Evolutionary conservation across 495 filamentous ascomycete species (phyloP), one percentile per base, ranked within the genome.

Genomic region (Penicillium parvum): DNA sequence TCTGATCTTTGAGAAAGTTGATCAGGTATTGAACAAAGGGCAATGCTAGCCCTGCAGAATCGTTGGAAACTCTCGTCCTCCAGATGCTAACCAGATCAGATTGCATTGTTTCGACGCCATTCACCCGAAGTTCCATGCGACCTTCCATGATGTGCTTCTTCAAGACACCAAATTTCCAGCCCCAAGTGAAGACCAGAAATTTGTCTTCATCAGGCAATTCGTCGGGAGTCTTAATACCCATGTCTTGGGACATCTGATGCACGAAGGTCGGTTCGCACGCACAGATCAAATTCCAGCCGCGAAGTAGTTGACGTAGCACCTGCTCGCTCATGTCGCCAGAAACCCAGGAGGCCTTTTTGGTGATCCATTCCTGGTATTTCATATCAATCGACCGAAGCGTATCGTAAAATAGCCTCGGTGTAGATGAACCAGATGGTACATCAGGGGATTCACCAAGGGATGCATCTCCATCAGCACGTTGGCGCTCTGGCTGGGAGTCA

Each of bases 121-220:
- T 65, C 8, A 91, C 85, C 32, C 90, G 79, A 19, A 94, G 74
- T 55, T 95, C 88, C 89, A 96, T 95, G 43, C 86, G 83, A n/a
- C 86, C 80, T 10, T 84, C 86, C 58, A 76, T 74, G 41, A 94
- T 83, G 50, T 87, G 76, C 55, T 79, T 88, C 57, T 76, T 78
- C 32, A 85, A 69, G 6, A 81, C 64, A 21, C 64, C 68, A 59
- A 94, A 84, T 47, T 80, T 85, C 86, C 87, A 94, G 7, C 76
- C 75, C 37, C 72, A 61, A 1, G 71, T 57, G 9, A 89, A 67
- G 3, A 87, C 57, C 12, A 40, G 45, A 10, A 66, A 48, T 12
- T 47, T 40, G 12, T 68, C 60, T 32, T 64, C 58, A 4, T 45
- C 20, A 9, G 14, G 43, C 5, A 58, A 32, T 22, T 68, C 63